Conservation (phyloP, 208 protist species). For the Chromosphaera perkinsii region DNA sequence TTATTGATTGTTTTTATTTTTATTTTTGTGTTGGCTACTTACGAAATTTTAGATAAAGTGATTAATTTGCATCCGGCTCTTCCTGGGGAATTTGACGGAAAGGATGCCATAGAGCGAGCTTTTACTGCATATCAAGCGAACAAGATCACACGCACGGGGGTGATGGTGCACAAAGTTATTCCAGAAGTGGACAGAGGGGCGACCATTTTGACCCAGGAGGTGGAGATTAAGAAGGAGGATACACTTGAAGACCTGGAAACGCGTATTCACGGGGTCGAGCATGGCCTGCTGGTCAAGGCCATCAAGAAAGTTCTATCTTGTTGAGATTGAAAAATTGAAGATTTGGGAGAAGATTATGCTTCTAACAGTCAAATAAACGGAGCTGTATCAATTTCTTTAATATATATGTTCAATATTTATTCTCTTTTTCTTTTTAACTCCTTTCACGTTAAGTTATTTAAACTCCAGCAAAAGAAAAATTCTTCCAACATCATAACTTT, state of each 20-base stretch:
- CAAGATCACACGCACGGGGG: conserved; percentile 12
- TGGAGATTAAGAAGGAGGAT: conserved; percentile 16
- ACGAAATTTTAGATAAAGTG: conserved; percentile 11
- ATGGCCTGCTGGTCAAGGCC: conserved; percentile 16
- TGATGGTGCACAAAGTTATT: conserved; percentile 34
- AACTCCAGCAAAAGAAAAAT: too few relatives aligned
- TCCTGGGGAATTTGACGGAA: conserved; percentile 31
- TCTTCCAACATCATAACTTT: too few relatives aligned
- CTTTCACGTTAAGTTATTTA: too few relatives aligned
- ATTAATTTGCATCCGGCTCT: conserved; percentile 38
- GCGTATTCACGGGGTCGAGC: conserved; percentile 30
- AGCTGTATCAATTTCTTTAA: background rate
- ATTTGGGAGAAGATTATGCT: background rate
- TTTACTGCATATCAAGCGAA: conserved; percentile 15
- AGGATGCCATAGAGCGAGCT: conserved; percentile 23
- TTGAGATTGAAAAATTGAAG: background rate
- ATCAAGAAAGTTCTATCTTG: background rate
- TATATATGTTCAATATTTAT: background rate
- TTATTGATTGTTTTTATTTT: background rate
- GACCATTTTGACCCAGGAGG: conserved; percentile 2
- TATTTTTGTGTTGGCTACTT: background rate
- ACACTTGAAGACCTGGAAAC: conserved; percentile 26
- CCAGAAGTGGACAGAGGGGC: conserved; percentile 22
- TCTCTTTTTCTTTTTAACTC: too few relatives aligned
- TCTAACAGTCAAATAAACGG: background rate